Base-by-base conservation (phyloP, 2,329 filamentous ascomycete species). In the Dendryphion nanum region DNA sequence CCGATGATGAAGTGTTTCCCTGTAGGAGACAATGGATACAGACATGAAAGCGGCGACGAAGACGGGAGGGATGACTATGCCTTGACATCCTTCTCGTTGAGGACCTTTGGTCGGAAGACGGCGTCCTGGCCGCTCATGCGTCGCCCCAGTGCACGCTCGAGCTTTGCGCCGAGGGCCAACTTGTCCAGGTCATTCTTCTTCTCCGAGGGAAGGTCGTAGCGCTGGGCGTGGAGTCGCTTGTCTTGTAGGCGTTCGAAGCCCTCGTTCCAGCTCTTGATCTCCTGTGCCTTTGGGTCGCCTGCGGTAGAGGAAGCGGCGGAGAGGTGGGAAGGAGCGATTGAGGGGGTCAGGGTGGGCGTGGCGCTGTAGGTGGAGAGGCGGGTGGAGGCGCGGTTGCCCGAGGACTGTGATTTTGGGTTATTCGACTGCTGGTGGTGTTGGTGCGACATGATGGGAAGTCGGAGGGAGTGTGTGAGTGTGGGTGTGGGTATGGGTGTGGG, bases 61-160 rank as follows among this genome's bases (percentile, higher is more conserved):
- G n/a, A n/a, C n/a, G n/a, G n/a, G n/a, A n/a, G n/a, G n/a, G n/a
- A n/a, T n/a, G n/a, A 26, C 15, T 57, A 64, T 41, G 54, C 53
- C 33, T 51, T 17, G 16, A 65, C 44, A 39, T 63, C 64, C 57
- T 66, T 66, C 51, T 66, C 62, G 48, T 41, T 56, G 32, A 62
- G 38, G 14, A 33, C 42, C 45, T 70, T 70, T 19, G 71, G 79
- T 48, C 85, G 81, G 76, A 93, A 90, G 66, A 87, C 83, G 50
- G 90, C 90, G 57, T 96, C 90, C 68, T 96, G 90, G 51, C 86
- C 73, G 18, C 80, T 85, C 89, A 95, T 93, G 58, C 90, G 81
- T 50, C 89, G 78, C 51, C 85, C 85, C 38, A 96, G 79, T 16
- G 90, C 89, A 44, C 90, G 82, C 64, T 95, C 89, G 28, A 95